Evolutionary conservation across 306 rosid genomes (phyloP), one percentile per base, ranked within the genome.

Genomic region (Oxytropis ochrocephala): DNA sequence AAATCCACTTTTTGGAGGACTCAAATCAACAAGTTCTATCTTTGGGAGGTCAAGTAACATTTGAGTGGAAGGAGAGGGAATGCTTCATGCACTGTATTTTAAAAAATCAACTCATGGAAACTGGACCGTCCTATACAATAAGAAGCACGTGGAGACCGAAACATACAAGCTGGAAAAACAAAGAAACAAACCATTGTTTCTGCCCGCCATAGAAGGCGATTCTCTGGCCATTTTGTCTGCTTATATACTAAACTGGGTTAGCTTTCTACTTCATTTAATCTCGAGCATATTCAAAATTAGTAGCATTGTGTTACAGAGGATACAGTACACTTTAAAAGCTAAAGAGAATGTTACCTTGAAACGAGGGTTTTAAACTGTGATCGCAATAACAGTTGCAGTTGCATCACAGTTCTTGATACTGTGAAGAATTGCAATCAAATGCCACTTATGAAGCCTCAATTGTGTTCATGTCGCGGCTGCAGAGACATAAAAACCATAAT

Each of bases 21-120:
- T 77, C n/a, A 82, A 89, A 69, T 85, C 84, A n/a, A 79, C 88
- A 4, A 79, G 63, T 27, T 92, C 96, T 0, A 33, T 92, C 0
- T 83, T 89, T 48, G 90, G 97, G 11, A 79, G 53, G 62, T 67
- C 91, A 52, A 82, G 78, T 62, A 76, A 81, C 50, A 62, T 59
- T 9, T 92, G 97, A 92, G 82, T 87, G 67, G 95, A 92, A 79
- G 96, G 96, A 61, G 98, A 89, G 73, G 96, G 95, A 57, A 89
- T 92, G 92, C 80, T 92, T 58, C 96, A 87, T 51, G 95, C 91
- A 7, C 38, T 85, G 36, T 83, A 87, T 67, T 85, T 82, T 50
- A 35, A 39, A 9, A 89, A 64, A 14, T 51, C 75, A 13, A 21
- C n/a, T 11, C 33, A 69, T 11, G 72, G 77, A 24, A 59, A 39